Evolutionary conservation across 2,329 filamentous ascomycete species (phyloP), one percentile per base, ranked within the genome.

Genomic region (Lasiodiplodia theobromae): DNA sequence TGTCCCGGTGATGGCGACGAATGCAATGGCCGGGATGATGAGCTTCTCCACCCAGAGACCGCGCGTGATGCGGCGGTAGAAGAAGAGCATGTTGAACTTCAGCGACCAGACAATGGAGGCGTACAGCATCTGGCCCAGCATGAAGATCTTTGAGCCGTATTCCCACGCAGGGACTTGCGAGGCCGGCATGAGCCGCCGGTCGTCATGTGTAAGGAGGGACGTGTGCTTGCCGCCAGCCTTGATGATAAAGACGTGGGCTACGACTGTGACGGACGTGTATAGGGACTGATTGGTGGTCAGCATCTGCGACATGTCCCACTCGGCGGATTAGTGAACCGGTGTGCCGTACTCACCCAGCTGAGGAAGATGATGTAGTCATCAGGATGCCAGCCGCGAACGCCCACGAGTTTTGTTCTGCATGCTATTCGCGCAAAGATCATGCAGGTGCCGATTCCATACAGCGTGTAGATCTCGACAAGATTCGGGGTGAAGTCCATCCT

Each of bases 21-120:
- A 65, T 0, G 66, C 69, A 73, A 82, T 78, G 4, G 76, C 67
- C 0, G 80, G 80, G 16, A 73, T 70, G n/a, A 82, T 74, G 28
- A 80, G 76, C 25, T 74, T 78, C 63, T 81, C 74, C 0, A 78
- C 76, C 75, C 77, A 79, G 0, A 81, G 67, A 0, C 77, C 76
- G 3, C 72, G 73, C 3, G 81, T 77, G 11, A 82, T 72, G 1
- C 80, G 78, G 14, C 73, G 72, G 67, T 81, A 82, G 28, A 82
- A 78, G 68, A 78, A 82, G 16, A 82, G 66, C 78, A 82, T 81
- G 71, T 80, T 81, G 47, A 82, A 73, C 68, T 82, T 82, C 64
- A 82, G 71, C 0, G 73, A 76, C 81, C 80, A 82, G 1, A 82
- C 71, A 28, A 81, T 75, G 21, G 76, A 70, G 12, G 76, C 73